Percentiles rank a stretch among this genome's conserved stretches.
phyloP scores from a whole-genome alignment of 1,139 yeast genomes.

The Geotrichum citri-aurantii region DNA sequence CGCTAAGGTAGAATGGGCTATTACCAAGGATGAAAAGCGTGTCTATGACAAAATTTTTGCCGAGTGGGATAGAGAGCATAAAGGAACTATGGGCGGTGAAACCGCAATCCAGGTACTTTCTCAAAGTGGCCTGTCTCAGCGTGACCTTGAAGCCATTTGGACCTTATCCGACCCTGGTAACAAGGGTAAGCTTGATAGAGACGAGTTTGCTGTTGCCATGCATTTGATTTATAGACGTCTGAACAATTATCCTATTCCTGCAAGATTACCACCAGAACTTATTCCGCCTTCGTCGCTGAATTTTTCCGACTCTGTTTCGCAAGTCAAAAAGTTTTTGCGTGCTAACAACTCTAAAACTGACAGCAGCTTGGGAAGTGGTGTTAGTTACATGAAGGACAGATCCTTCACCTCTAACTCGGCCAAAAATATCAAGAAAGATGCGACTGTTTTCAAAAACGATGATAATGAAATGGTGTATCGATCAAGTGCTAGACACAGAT shows the following conservation, averaged over 20 bases:
- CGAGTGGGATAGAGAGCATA: constrained; percentile 72
- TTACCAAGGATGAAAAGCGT: constrained; percentile 78
- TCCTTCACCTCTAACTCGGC: constrained; percentile 28
- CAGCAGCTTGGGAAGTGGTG: constrained; percentile 21
- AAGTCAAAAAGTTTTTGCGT: constrained; percentile 45
- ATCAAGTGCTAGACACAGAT: constrained; percentile 61
- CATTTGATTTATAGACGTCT: constrained; percentile 81
- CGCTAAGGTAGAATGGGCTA: constrained; percentile 56
- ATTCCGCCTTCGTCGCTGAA: constrained; percentile 77
- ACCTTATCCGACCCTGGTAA: constrained; percentile 85
- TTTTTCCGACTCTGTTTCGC: constrained; percentile 43
- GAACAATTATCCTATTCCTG: constrained; percentile 74
- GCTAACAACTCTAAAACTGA: constrained; percentile 21
- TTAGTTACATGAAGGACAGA: constrained; percentile 28
- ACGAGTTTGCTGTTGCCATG: constrained; percentile 93
- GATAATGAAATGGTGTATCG: constrained; percentile 59
- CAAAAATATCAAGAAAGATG: constrained; percentile 43
- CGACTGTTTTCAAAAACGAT: constrained; percentile 58
- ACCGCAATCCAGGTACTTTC: constrained; percentile 83
- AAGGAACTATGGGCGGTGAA: constrained; percentile 75
- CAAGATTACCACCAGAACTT: constrained; percentile 49
- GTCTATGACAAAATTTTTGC: constrained; percentile 82
- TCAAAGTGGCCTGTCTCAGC: constrained; percentile 80
- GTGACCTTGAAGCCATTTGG: constrained; percentile 89
- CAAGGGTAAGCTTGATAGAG: constrained; percentile 71